Percentiles rank a stretch among this genome's conserved stretches.
These are phyloP conservation scores for Oryza australiensis DNA, from an alignment of 176 grass and related monocot genomes.

Conservation along the genomic window DNA sequence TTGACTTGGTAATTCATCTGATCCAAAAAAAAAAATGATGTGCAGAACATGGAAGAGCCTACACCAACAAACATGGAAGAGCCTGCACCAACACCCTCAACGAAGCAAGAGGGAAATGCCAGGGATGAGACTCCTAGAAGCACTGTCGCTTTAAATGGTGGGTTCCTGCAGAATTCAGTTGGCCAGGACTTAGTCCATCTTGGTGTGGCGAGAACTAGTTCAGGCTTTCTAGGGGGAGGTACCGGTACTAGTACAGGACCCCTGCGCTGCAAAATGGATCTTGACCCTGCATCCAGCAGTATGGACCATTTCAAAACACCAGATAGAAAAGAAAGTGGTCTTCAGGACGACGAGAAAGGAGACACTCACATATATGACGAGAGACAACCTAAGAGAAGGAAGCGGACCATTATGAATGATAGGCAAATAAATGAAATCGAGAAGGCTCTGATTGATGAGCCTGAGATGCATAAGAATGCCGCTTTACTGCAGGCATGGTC, in stretches of 20 bases:
- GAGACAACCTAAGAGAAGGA: slow-evolving; percentile 84
- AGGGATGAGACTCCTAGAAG: slow-evolving; percentile 42
- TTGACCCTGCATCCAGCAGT: slow-evolving; percentile 41
- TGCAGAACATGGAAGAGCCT: slow-evolving; percentile 41
- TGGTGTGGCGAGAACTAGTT: slow-evolving; percentile 34
- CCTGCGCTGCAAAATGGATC: slow-evolving; percentile 45
- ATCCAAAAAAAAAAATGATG: slow-evolving; percentile 35
- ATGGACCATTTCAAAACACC: slow-evolving; percentile 45
- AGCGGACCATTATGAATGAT: slow-evolving; percentile 89
- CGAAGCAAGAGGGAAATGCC: slow-evolving; percentile 41
- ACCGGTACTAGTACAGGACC: slow-evolving; percentile 19
- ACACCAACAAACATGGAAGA: slow-evolving; percentile 34
- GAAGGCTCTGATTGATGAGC: slow-evolving; percentile 80
- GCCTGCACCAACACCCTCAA: slow-evolving; percentile 29
- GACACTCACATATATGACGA: slow-evolving; percentile 60
- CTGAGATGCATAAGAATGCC: slow-evolving; percentile 90
- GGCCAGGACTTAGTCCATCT: slow-evolving; percentile 60
- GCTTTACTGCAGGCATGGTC: slow-evolving; percentile 68
- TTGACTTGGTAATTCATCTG: slow-evolving; percentile 18
- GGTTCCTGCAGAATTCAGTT: slow-evolving; percentile 48
- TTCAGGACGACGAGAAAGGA: slow-evolving; percentile 69
- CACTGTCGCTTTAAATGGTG: slow-evolving; percentile 30
- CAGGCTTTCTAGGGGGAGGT: slow-evolving; percentile 15
- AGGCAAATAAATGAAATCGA: slow-evolving; percentile 79
- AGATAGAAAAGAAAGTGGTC: slow-evolving; percentile 62